These are phyloP conservation scores for Polytrichum formosum DNA, from an alignment of 225 moss, liverwort and hornwort species.

Conservation along the genomic window DNA sequence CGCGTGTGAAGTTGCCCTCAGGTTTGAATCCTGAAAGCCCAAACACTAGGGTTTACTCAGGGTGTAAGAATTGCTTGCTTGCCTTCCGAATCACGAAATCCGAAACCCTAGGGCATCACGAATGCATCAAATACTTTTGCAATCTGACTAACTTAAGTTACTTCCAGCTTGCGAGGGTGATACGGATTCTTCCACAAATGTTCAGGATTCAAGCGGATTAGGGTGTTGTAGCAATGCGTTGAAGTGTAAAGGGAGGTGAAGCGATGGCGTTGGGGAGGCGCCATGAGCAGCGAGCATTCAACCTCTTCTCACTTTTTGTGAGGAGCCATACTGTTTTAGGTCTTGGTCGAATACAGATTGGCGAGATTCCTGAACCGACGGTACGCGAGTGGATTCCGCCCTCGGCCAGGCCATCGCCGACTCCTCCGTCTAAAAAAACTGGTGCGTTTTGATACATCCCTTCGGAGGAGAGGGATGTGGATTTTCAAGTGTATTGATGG, in stretches of 20 bases:
- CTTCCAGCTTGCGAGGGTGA: no score
- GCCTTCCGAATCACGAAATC: no score
- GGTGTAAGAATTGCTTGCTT: no score
- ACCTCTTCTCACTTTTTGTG: constrained; percentile 1
- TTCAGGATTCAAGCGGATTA: no score
- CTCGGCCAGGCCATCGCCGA: constrained; percentile 21
- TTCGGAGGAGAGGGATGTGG: not conserved
- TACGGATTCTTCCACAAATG: no score
- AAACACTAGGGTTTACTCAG: no score
- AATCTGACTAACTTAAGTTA: no score
- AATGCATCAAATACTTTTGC: no score
- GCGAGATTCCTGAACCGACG: constrained; percentile 31
- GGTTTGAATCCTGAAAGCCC: no score
- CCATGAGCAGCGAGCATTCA: constrained; percentile 10
- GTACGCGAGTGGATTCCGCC: constrained; percentile 43
- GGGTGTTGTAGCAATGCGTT: no score
- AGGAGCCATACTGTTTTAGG: constrained; percentile 22
- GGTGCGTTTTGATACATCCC: not conserved
- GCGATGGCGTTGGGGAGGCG: not conserved
- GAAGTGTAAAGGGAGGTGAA: not conserved
- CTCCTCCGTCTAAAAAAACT: constrained; percentile 13
- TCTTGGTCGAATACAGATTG: constrained; percentile 46
- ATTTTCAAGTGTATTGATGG: not conserved
- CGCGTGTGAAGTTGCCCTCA: no score
- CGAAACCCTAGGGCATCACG: no score